Percentiles rank a stretch among this genome's conserved stretches.
Conservation (phyloP, 345 rosid genomes). For the Trapa incisa region DNA sequence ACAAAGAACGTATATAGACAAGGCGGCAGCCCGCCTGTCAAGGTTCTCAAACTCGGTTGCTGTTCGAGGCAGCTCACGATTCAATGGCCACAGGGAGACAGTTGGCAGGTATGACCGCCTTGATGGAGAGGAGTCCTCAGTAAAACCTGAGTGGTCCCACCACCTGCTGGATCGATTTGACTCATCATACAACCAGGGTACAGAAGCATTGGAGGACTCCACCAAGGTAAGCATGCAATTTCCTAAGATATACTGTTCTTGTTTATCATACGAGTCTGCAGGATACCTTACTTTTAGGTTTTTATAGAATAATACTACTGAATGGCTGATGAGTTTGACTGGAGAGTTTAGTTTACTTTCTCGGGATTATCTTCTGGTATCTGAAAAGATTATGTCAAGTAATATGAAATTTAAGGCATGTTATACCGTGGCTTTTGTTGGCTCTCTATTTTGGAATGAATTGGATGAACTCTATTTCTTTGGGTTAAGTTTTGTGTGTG, state of each 20-base stretch:
- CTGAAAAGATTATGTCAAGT: not conserved
- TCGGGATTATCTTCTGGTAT: not conserved
- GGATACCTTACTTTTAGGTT: no score
- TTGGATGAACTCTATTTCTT: not conserved
- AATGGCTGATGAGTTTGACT: no score
- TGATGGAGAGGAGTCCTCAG: constrained; percentile 25
- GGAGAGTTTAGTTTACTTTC: not conserved
- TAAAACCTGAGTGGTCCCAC: constrained; percentile 36
- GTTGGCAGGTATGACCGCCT: constrained; percentile 15
- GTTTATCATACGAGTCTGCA: no score
- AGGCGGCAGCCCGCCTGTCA: constrained; percentile 36
- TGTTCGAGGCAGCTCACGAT: constrained; percentile 50
- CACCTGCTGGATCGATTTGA: constrained; percentile 29
- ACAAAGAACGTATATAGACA: constrained; percentile 39
- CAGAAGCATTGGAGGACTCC: constrained; percentile 10
- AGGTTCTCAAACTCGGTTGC: constrained; percentile 79
- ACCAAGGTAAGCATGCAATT: not conserved
- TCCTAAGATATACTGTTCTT: not conserved
- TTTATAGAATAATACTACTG: no score
- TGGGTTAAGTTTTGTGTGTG: not conserved
- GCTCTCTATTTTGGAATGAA: not conserved
- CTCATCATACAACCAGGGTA: constrained; percentile 22
- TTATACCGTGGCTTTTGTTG: not conserved
- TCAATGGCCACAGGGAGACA: constrained; percentile 29
- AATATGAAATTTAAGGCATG: not conserved